Percentiles rank a stretch among this genome's conserved stretches.
phyloP scores from a whole-genome alignment of 148 eudicot genomes.

The Spergularia bocconei region DNA sequence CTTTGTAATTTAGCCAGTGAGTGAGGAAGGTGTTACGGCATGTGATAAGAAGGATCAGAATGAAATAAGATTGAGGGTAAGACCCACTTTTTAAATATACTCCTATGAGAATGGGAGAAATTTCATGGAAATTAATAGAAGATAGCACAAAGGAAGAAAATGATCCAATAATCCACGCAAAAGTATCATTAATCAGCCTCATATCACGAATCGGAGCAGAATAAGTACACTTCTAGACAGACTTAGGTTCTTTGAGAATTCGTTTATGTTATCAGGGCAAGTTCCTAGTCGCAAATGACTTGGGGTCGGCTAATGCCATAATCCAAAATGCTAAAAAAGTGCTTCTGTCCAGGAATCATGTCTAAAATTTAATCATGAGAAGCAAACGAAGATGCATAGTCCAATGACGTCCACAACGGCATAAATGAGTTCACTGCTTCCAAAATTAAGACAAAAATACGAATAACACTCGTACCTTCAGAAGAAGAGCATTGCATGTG shows the following conservation, averaged over 20 bases:
- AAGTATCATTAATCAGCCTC: background rate
- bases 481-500: conserved; percentile 87
- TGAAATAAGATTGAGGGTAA: background rate
- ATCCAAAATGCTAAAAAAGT: background rate
- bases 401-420: background rate
- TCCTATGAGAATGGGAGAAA: background rate
- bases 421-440: background rate
- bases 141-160: background rate
- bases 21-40: background rate
- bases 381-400: background rate
- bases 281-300: no score
- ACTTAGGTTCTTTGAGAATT: background rate
- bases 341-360: background rate
- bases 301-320: background rate
- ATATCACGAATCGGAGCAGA: background rate
- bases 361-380: background rate
- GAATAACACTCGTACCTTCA: conserved; percentile 58
- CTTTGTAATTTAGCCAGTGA: background rate
- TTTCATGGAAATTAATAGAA: background rate
- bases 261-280: background rate
- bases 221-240: background rate
- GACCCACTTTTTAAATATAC: background rate
- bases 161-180: background rate
- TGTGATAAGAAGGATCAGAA: background rate
- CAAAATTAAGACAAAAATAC: background rate